Base-by-base conservation (phyloP, 768 basidiomycete species). In the Suillus spraguei region DNA sequence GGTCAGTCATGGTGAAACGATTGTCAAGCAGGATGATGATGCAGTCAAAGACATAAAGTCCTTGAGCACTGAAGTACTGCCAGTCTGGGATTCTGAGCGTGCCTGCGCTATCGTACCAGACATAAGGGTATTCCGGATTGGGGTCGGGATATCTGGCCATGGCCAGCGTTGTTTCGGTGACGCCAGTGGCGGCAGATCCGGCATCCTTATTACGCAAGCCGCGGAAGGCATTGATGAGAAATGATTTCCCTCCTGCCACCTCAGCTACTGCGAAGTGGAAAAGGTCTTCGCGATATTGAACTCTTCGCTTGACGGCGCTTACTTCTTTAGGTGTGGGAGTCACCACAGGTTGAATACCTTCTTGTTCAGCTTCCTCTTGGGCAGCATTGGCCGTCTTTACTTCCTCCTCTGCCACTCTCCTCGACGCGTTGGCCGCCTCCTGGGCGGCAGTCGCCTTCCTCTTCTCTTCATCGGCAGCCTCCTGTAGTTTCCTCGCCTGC, bases 51-150 rank as follows among this genome's bases (percentile, higher is more conserved):
- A 76, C 69, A 24, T 74, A 78, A 16, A 78, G 73, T 1, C 77
- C 77, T 42, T 77, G 73, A 3, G 67, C 54, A 24, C 77, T 77
- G 68, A 78, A 79, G 59, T 78, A 78, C 24, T 75, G 68, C 76
- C 76, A 78, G 55, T 73, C 75, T 9, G 68, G 67, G 28, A 73
- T 70, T n/a, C 61, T 68, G 24, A 73, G 11, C 3, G 77, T 79
- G 11, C 76, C 75, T 11, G 78, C 75, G 16, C 77, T 47, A 44
- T 78, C 78, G 13, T 72, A 78, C 77, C 77, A 79, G 46, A 72
- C 70, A 62, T 72, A 68, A 0, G 67, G 71, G 24, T 61, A 22
- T 3, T 65, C 52, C 7, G 65, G 67, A 24, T 68, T 64, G 2
- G 69, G 22, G n/a, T 75, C 71, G 5, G 68, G 50, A 38, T 75